Percentiles rank a stretch among this genome's conserved stretches.
phyloP scores from a whole-genome alignment of 2,329 filamentous ascomycete species.

The Dryadomyces quercivorus region DNA sequence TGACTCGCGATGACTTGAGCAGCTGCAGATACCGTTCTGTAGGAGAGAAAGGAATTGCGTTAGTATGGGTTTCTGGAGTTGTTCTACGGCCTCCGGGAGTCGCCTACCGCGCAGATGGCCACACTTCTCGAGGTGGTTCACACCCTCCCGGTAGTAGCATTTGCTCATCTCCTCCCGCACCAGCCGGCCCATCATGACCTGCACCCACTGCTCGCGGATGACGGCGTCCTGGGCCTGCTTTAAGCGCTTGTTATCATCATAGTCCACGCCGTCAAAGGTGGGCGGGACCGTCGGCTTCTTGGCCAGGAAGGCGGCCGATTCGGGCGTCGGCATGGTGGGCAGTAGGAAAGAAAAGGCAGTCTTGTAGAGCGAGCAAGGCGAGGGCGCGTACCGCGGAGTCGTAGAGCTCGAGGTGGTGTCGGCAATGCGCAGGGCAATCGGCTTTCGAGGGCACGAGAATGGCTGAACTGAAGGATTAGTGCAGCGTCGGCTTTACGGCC shows the following conservation, averaged over 20 bases:
- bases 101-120: constrained; percentile 64
- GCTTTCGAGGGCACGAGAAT: background rate
- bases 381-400: background rate
- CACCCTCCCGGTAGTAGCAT: constrained; percentile 74
- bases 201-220: constrained; percentile 79
- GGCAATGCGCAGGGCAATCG: background rate
- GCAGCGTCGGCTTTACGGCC: background rate
- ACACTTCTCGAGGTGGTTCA: constrained; percentile 84
- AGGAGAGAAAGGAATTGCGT: too few relatives aligned
- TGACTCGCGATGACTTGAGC: constrained; percentile 63
- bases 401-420: background rate
- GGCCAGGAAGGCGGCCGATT: constrained; percentile 69
- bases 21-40: constrained; percentile 69
- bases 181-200: constrained; percentile 76
- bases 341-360: background rate
- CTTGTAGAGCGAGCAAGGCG: background rate
- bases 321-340: constrained; percentile 62
- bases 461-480: constrained; percentile 1
- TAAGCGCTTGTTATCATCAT: constrained; percentile 67
- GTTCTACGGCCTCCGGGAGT: too few relatives aligned
- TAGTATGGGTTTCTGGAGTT: too few relatives aligned
- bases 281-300: constrained; percentile 74
- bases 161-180: constrained; percentile 75
- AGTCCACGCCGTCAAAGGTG: constrained; percentile 79
- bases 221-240: constrained; percentile 76